Evolutionary conservation across 2,329 filamentous ascomycete species (phyloP), one percentile per base, ranked within the genome.

Genomic region (Neophaeococcomyces mojaviensis): DNA sequence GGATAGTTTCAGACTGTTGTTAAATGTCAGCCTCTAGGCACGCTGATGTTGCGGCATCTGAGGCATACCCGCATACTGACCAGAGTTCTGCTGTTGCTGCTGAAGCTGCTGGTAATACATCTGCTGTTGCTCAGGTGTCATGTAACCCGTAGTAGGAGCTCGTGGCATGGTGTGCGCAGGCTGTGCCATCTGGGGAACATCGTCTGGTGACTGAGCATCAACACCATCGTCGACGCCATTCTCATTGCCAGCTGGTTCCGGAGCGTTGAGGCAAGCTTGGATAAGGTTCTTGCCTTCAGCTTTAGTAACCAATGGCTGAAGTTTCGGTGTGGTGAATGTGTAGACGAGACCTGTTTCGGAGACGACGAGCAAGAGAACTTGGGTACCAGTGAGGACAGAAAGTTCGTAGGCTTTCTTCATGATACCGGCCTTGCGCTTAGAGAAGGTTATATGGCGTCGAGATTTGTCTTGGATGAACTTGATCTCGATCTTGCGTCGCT

Each of bases 321-420:
- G 81, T 75, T 98, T 98, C 16, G 92, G 92, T 13, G 92, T 98
- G 52, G 90, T 97, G 68, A 97, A 97, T 49, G 90, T 97, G 70
- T 97, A 97, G 60, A 97, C 90, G 28, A 97, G 81, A 56, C 90
- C 90, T 19, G 90, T 97, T 73, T 97, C 90, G 36, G 90, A 97
- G 54, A 97, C 90, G 60, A 97, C 90, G 45, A 98, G 82, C 32
- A 98, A 79, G 26, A 98, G 78, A 40, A 98, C 92, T 76, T 98
- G 92, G 48, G 92, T 98, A 61, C 92, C 92, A 32, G 92, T 98
- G 60, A 98, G 81, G 61, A 98, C 92, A 5, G 92, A 97, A 49
- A 97, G 73, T 66, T 98, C 92, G 66, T 98, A 98, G 43, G 92
- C 92, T 88, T 97, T 97, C 79, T 98, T 97, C 92, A 98, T 97